Conservation (phyloP, 2,329 filamentous ascomycete genomes). For the Alternaria longipes region DNA sequence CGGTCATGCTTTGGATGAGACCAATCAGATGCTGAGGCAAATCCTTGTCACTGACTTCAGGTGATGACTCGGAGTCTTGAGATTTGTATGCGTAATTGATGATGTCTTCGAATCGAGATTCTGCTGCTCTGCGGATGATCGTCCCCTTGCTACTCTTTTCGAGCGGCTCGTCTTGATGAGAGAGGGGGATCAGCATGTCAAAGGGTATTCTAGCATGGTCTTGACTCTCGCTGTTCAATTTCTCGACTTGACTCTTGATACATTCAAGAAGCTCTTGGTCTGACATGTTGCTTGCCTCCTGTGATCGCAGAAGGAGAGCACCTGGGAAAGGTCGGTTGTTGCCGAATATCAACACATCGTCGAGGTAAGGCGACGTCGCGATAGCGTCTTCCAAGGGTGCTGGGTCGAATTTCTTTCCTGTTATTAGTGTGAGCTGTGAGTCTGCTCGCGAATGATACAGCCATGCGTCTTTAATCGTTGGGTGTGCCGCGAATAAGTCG, state of each 20-base stretch:
- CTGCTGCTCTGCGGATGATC: constrained; percentile 62
- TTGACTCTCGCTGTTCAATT: constrained; percentile 60
- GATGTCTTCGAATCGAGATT: constrained; percentile 57
- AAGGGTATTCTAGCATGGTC: constrained; percentile 61
- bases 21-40: constrained; percentile 31
- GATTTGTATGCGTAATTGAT: constrained; percentile 60
- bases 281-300: constrained; percentile 30
- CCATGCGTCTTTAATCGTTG: constrained; percentile 64
- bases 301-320: constrained; percentile 61
- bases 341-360: constrained; percentile 70
- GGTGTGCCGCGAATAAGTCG: constrained; percentile 69
- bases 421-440: constrained; percentile 68
- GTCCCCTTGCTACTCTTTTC: constrained; percentile 72
- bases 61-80: constrained; percentile 22
- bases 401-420: constrained; percentile 75
- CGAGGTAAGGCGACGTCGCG: constrained; percentile 56
- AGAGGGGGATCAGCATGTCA: constrained; percentile 62
- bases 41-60: constrained; percentile 40
- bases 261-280: constrained; percentile 54
- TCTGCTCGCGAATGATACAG: constrained; percentile 70
- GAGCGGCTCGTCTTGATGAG: constrained; percentile 49
- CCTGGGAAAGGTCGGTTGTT: constrained; percentile 66
- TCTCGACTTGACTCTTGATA: constrained; percentile 57
- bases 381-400: constrained; percentile 67
- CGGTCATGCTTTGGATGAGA: constrained; percentile 35